Conservation (phyloP, 2,329 filamentous ascomycete genomes). For the Calonectria pteridis region DNA sequence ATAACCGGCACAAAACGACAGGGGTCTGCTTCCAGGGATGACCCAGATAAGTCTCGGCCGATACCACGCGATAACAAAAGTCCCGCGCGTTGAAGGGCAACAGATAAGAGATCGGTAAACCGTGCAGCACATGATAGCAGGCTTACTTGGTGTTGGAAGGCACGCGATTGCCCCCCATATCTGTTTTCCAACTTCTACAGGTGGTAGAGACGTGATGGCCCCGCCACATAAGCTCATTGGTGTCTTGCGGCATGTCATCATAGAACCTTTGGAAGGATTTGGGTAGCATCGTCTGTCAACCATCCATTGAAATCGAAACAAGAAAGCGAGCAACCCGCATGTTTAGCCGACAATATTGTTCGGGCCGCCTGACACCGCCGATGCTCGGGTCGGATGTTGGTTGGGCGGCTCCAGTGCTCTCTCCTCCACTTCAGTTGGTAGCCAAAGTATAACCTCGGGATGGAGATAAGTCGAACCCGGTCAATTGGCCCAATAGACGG, state of each 20-base stretch:
- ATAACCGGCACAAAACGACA: background rate
- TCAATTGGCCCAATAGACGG: background rate
- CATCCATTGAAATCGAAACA: background rate
- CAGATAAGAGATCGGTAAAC: conserved; percentile 1
- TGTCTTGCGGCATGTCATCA: background rate
- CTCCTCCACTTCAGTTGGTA: conserved; percentile 6
- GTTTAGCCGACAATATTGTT: background rate
- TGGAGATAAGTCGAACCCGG: background rate
- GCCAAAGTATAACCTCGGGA: background rate
- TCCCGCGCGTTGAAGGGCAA: background rate
- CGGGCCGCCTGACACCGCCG: background rate
- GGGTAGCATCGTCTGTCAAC: background rate
- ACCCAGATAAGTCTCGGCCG: background rate
- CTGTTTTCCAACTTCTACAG: background rate
- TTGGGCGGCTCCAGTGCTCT: background rate
- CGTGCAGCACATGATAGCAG: background rate
- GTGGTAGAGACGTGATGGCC: background rate
- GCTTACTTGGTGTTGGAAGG: background rate
- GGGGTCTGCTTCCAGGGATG: background rate
- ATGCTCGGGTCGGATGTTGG: background rate
- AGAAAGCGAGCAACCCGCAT: background rate
- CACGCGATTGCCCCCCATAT: background rate
- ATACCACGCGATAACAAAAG: background rate
- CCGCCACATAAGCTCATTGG: background rate
- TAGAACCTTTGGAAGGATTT: background rate